Evolutionary conservation across 768 basidiomycete genomes (phyloP).

Genomic region (Naganishia randhawae): DNA sequence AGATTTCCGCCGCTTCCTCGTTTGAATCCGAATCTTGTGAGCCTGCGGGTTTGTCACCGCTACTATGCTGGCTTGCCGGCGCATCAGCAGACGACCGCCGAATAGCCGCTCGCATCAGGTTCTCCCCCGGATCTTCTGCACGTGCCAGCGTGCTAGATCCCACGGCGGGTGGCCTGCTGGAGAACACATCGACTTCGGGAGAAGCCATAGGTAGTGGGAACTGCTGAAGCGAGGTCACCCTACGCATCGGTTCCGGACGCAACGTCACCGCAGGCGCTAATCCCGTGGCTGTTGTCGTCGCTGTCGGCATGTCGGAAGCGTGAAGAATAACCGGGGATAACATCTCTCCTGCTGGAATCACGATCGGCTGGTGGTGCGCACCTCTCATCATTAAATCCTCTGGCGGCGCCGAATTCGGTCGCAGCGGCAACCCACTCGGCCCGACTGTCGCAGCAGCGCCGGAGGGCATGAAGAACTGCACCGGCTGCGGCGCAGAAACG

Average conservation of each 20-base stretch:
- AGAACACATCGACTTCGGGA: slow-evolving; percentile 10
- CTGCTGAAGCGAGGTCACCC: neutral
- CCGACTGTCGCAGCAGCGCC: no score
- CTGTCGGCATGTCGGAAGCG: neutral
- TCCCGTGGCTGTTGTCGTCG: no score
- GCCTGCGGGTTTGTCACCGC: neutral
- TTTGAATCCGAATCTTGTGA: slow-evolving; percentile 26
- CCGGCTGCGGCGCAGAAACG: slow-evolving; percentile 14
- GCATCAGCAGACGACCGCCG: slow-evolving; percentile 9
- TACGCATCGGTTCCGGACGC: slow-evolving; percentile 7
- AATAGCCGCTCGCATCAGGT: neutral
- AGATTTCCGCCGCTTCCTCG: slow-evolving; percentile 30
- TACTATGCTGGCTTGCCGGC: neutral
- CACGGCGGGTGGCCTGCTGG: neutral
- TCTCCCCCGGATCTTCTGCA: neutral
- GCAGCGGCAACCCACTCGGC: neutral
- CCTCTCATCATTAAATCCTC: neutral
- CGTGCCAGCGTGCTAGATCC: neutral
- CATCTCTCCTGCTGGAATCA: neutral
- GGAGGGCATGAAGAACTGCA: slow-evolving; percentile 5
- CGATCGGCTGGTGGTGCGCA: neutral
- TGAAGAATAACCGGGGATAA: slow-evolving; percentile 6
- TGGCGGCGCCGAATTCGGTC: slow-evolving; percentile 10
- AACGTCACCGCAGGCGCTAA: slow-evolving; percentile 1
- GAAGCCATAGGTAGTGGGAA: neutral